Base-by-base conservation (phyloP, 2,329 filamentous ascomycete genomes). In the Penicillium nordicum region DNA sequence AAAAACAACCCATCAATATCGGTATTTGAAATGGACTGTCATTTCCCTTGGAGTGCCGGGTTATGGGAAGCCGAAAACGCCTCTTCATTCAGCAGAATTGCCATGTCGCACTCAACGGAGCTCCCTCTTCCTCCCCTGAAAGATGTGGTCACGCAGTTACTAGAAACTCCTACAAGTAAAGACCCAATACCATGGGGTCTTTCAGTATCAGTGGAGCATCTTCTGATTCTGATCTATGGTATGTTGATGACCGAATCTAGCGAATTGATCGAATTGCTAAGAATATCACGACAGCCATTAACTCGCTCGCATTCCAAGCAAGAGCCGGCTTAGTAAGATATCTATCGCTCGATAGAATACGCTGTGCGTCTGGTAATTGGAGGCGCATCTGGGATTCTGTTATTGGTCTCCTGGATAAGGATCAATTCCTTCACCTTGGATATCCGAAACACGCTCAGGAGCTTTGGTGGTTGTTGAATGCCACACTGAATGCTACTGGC, bases 401-500 rank as follows among this genome's bases (percentile, higher is more conserved):
- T 1, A 57, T 61, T 18, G 32, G 45, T 29, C 55, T 58, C 16
- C 11, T 59, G 5, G 59, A 61, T 9, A 60, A 64, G 18, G 62
- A 70, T n/a, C 55, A 67, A 21, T 50, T 62, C 2, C 49, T 69
- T 6, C 64, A 65, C 37, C 50, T 70, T 5, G 68, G 68, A 1
- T 71, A 71, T 38, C 68, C 68, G 2, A 71, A 71, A 58, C 69
- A 71, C 46, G 68, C 68, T 3, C 63, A 70, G 48, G 68, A 71
- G 38, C 61, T 71, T 21, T 70, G 69, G 69, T 65, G 67, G 65
- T 48, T 71, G 4, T 46, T 71, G 27, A 70, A 63, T 29, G 64
- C 63, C 30, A 69, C 65, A 6, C 49, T 70, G 40, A 60, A 70
- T 30, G 50, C 63, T 34, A 47, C 62, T 11, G 57, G 55, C 6